Evolutionary conservation across 2,329 filamentous ascomycete genomes (phyloP), one percentile per base, ranked within the genome.

Genomic region (Fusarium sp.): DNA sequence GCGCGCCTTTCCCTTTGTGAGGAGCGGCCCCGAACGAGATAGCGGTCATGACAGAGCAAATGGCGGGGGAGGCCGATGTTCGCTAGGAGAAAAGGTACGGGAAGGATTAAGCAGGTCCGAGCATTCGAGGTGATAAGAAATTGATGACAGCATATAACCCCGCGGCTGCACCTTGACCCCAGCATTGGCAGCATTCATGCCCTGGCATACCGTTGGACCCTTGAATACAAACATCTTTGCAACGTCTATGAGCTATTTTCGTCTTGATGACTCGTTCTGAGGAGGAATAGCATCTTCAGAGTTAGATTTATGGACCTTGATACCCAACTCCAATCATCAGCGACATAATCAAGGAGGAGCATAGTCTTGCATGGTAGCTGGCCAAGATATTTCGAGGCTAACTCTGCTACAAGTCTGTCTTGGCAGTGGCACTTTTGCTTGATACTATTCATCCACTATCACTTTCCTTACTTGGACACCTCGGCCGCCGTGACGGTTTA

Each of bases 401-500:
- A 47, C 47, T 62, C 33, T 28, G 35, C 49, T 57, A 66, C 47
- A 60, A 52, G 47, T 67, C 31, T 44, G 61, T 67, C 67, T 67
- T 70, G 71, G 61, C 66, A 68, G 58, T 71, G 63, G 71, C 48
- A 67, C 55, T 66, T 73, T 67, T 71, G 63, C 68, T 56, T 39
- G 35, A 31, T 69, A 60, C 68, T 69, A 60, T 60, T 45, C 51
- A 17, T 28, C 42, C 52, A 60, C 41, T 71, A 72, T 63, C 76
- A 76, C 75, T 76, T 76, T 74, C 75, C 75, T 59, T 77, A 69
- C 70, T 72, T 35, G 75, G 75, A 73, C 63, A 48, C 38, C 26
- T 68, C 72, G 73, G 54, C 75, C 75, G 68, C 62, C 51, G 45
- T 59, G 55, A 64, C 67, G 47, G 17, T 77, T 76, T 76, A 76